Evolutionary conservation across 1,284 basidiomycete species (phyloP).

Genomic region (Fistulinella cinereoalba): DNA sequence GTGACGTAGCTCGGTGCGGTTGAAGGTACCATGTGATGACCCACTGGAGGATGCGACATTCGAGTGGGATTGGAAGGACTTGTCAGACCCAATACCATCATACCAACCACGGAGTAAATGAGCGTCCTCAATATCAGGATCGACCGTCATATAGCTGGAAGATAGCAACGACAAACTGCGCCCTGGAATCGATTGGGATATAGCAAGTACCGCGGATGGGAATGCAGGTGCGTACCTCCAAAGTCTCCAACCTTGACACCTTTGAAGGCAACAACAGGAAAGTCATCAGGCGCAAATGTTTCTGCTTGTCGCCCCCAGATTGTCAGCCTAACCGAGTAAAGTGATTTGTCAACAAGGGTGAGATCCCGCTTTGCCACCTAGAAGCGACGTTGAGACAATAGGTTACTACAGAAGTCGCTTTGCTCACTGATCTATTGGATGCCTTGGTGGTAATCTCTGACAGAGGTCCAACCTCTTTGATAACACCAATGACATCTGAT

Average conservation of each 20-base stretch:
- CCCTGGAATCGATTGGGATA: conserved; percentile 40
- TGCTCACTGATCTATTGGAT: conserved; percentile 58
- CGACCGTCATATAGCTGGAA: conserved; percentile 71
- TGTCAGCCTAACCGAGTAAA: conserved; percentile 81
- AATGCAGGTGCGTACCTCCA: conserved; percentile 57
- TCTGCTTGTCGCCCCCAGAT: conserved; percentile 98
- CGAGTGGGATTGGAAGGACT: conserved; percentile 72
- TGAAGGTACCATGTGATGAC: conserved; percentile 49
- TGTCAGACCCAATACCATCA: conserved; percentile 62
- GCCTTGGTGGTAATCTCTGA: conserved; percentile 73
- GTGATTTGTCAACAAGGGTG: conserved; percentile 83
- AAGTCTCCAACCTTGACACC: conserved; percentile 95
- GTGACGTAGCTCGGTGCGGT: conserved; percentile 70
- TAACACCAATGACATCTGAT: conserved; percentile 81
- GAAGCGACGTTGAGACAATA: conserved; percentile 4
- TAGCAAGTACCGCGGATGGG: background rate
- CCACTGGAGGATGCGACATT: conserved; percentile 40
- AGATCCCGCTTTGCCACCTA: conserved; percentile 87
- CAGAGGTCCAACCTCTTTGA: conserved; percentile 76
- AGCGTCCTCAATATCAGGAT: conserved; percentile 88
- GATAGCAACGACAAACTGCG: conserved; percentile 75
- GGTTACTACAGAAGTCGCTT: conserved; percentile 16
- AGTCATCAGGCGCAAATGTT: conserved; percentile 57
- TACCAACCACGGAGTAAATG: conserved; percentile 92
- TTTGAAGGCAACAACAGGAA: conserved; percentile 89